Evolutionary conservation across 2,329 filamentous ascomycete species (phyloP).

Genomic region (Lecanicillium sp.): DNA sequence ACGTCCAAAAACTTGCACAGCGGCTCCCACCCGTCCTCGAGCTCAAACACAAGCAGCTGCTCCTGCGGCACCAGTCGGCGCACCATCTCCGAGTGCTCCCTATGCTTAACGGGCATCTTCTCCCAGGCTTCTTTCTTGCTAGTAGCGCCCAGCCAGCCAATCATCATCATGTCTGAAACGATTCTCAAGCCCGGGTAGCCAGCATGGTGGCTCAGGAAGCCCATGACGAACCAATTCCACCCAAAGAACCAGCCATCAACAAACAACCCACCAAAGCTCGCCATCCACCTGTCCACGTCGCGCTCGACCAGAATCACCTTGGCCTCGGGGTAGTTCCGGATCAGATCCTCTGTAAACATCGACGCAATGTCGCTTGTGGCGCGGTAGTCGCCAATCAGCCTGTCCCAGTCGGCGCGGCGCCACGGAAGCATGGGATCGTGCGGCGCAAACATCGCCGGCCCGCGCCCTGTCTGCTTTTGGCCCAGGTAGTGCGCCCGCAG

Average conservation of each 20-base stretch:
- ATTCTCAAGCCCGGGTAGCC: too few relatives aligned
- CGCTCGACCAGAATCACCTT: conserved; percentile 24
- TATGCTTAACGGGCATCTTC: not conserved
- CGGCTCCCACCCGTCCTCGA: conserved; percentile 26
- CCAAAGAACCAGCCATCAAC: conserved; percentile 1
- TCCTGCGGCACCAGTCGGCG: conserved; percentile 19
- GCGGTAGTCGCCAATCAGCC: conserved; percentile 14
- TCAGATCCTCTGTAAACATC: conserved; percentile 19
- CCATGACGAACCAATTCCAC: not conserved
- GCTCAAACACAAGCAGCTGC: conserved; percentile 18
- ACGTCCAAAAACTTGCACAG: conserved; percentile 25
- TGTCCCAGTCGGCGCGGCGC: not conserved
- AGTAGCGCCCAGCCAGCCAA: conserved; percentile 7
- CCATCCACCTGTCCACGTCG: conserved; percentile 22
- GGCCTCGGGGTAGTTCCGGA: conserved; percentile 22
- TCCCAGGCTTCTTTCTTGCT: conserved; percentile 2
- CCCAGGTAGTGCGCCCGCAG: not conserved
- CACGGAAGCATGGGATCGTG: not conserved
- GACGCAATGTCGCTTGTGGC: conserved; percentile 21
- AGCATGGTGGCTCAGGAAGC: too few relatives aligned
- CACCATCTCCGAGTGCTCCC: conserved; percentile 20
- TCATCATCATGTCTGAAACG: not conserved
- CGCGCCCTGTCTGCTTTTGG: not conserved
- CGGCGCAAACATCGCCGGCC: not conserved
- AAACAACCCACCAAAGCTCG: conserved; percentile 19